Evolutionary conservation across 2,329 filamentous ascomycete genomes (phyloP).

Genomic region (Monilinia laxa): DNA sequence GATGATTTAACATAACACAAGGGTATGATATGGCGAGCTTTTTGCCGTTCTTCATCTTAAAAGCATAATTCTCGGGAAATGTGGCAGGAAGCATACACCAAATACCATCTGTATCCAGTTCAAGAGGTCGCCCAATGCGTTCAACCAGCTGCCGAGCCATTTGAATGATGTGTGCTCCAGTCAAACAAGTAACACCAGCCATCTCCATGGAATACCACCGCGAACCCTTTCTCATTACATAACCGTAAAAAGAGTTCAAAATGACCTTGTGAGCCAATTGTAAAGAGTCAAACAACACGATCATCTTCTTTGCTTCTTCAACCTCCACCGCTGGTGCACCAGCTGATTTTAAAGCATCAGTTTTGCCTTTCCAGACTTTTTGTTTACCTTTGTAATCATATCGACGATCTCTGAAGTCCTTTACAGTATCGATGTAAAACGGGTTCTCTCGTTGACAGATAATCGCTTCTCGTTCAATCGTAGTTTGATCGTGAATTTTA

Average conservation of each 20-base stretch:
- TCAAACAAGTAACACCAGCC: conserved; percentile 97
- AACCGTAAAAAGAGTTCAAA: conserved; percentile 97
- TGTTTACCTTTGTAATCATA: conserved; percentile 99
- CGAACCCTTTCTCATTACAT: conserved; percentile 98
- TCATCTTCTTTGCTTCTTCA: conserved; percentile 98
- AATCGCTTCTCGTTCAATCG: conserved; percentile 90
- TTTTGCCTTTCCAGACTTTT: conserved; percentile 98
- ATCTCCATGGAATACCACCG: conserved; percentile 99
- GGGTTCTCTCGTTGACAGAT: conserved; percentile 98
- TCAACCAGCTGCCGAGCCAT: conserved; percentile 93
- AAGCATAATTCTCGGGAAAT: conserved; percentile 94
- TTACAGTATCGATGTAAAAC: conserved; percentile 96
- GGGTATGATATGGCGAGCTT: conserved; percentile 96
- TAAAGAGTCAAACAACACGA: conserved; percentile 89
- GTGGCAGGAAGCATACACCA: conserved; percentile 98
- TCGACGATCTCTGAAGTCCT: conserved; percentile 91
- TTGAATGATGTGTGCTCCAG: conserved; percentile 94
- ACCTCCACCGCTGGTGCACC: conserved; percentile 75
- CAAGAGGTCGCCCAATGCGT: conserved; percentile 84
- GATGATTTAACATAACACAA: conserved; percentile 97
- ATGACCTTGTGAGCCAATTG: conserved; percentile 99
- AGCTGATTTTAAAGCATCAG: conserved; percentile 77
- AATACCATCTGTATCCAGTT: conserved; percentile 97
- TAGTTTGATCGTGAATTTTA: conserved; percentile 95
- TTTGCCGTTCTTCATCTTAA: conserved; percentile 93